Evolutionary conservation across 345 rosid species (phyloP).

Genomic region (Pistacia vera): DNA sequence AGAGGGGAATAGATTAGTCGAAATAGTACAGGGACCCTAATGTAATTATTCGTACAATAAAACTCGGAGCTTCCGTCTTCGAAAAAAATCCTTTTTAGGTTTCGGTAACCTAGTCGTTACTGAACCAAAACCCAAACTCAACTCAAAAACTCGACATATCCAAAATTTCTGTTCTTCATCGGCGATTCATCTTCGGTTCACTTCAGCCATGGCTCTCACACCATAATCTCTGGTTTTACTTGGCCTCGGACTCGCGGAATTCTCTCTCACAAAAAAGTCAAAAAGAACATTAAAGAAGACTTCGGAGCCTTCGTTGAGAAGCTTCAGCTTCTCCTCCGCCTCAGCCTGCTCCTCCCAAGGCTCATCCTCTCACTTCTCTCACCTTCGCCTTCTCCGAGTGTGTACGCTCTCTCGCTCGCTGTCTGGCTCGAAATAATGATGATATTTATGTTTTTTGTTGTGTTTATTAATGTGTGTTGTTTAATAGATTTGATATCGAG

Average conservation of each 20-base stretch:
- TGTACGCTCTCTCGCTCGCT: slow-evolving; percentile 39
- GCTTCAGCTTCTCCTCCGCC: slow-evolving; percentile 94
- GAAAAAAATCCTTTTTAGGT: no score
- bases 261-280: slow-evolving; percentile 61
- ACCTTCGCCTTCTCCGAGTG: slow-evolving; percentile 83
- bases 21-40: neutral
- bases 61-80: neutral
- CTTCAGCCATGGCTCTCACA: slow-evolving; percentile 53
- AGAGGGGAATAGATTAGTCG: neutral
- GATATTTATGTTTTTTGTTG: neutral
- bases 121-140: no score
- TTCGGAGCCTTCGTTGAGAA: slow-evolving; percentile 87
- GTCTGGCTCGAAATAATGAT: neutral
- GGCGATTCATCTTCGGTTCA: neutral
- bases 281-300: slow-evolving; percentile 69
- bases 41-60: neutral
- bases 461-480: neutral
- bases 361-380: slow-evolving; percentile 90
- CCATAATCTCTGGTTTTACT: slow-evolving; percentile 78
- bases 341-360: slow-evolving; percentile 96
- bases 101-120: no score
- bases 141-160: no score
- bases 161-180: no score
- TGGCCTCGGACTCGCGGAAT: slow-evolving; percentile 86
- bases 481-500: slow-evolving; percentile 76